A percentile compares a stretch with the other conserved stretches of the same genome.
Evolutionary conservation across 2,329 filamentous ascomycete species (phyloP).

Genomic region (Sporothrix pseudoabietina): DNA sequence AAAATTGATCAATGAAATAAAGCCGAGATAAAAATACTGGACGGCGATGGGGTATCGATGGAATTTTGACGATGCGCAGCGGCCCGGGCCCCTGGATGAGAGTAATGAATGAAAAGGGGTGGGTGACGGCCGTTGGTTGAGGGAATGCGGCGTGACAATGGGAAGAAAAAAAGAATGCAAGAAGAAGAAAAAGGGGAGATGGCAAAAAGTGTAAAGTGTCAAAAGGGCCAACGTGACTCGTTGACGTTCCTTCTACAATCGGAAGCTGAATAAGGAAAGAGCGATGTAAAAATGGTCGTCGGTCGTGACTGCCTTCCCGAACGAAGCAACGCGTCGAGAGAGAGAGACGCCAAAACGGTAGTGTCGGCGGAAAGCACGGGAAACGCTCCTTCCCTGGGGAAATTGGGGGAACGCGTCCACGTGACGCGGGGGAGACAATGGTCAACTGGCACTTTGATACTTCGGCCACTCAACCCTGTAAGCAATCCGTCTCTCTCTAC

Average conservation of each 20-base stretch:
- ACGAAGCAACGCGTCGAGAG: conserved; percentile 10
- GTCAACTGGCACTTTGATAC: background rate
- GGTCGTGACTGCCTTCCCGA: conserved; percentile 23
- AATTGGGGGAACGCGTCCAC: background rate
- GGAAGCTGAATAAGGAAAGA: conserved; percentile 16
- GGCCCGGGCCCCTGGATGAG: conserved; percentile 10
- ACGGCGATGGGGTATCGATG: background rate
- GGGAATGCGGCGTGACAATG: background rate
- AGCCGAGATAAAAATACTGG: background rate
- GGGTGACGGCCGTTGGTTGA: background rate
- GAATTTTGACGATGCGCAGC: background rate
- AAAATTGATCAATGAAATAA: background rate
- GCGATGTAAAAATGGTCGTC: conserved; percentile 15
- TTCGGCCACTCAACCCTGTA: conserved; percentile 1
- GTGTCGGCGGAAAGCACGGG: conserved; percentile 5
- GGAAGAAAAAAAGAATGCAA: background rate
- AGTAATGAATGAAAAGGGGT: conserved; percentile 18
- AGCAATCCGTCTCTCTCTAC: background rate
- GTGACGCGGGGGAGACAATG: conserved; percentile 20
- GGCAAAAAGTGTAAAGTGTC: background rate
- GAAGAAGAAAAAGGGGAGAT: background rate
- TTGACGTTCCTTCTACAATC: background rate
- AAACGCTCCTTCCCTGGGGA: background rate
- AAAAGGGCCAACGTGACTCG: conserved; percentile 1
- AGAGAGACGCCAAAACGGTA: background rate